A percentile compares a stretch with the other conserved stretches of the same genome.
Conservation (phyloP, 345 rosid genomes). For the Camelina hispida region DNA sequence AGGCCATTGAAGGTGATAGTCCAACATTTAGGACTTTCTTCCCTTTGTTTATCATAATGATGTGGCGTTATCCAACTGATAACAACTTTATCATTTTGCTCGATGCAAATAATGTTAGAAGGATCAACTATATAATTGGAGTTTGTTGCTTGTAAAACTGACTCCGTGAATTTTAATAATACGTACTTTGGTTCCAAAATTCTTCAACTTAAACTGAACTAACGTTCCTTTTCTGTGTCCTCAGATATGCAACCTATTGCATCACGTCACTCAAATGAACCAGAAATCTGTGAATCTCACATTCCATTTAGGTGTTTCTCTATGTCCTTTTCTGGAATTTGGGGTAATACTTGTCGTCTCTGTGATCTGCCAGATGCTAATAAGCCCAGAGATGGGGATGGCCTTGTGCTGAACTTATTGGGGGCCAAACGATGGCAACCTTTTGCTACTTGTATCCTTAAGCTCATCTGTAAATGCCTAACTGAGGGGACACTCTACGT, state of each 20-base stretch:
- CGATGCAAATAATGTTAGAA: constrained; percentile 13
- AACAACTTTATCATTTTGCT: neutral
- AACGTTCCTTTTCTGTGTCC: constrained; percentile 36
- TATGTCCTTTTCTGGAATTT: constrained; percentile 59
- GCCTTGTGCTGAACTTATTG: constrained; percentile 66
- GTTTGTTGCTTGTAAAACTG: constrained; percentile 16
- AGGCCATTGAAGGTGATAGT: constrained; percentile 70
- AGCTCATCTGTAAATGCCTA: constrained; percentile 81
- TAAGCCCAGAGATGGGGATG: constrained; percentile 67
- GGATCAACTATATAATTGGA: constrained; percentile 6
- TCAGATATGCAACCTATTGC: constrained; percentile 71
- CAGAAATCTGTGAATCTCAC: constrained; percentile 46
- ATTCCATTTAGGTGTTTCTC: constrained; percentile 66
- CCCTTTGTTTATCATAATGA: constrained; percentile 1
- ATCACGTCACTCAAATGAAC: constrained; percentile 47
- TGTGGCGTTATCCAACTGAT: constrained; percentile 7
- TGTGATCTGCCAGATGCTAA: constrained; percentile 69
- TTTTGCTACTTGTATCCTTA: constrained; percentile 78
- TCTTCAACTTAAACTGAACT: constrained; percentile 26
- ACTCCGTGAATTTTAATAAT: constrained; percentile 1
- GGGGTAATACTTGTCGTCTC: constrained; percentile 57
- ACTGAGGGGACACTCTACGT: constrained; percentile 90
- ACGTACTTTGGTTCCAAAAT: constrained; percentile 8
- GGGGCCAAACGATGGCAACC: constrained; percentile 76
- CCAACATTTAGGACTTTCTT: constrained; percentile 13